Base-by-base conservation (phyloP, 2,329 filamentous ascomycete genomes). In the Talaromyces sp. region DNA sequence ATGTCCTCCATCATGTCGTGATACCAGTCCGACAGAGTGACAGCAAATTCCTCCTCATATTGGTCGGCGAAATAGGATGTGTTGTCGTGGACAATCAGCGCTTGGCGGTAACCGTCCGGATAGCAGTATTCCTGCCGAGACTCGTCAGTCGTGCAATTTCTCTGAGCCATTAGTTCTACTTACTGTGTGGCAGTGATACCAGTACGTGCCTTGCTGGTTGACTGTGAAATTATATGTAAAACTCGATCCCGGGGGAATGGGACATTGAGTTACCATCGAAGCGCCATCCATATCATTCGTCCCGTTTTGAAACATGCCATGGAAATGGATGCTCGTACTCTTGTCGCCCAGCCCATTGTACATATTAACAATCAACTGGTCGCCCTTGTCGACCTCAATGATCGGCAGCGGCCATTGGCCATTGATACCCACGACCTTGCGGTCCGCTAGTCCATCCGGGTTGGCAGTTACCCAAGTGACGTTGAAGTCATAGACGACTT, bases 251-350 rank as follows among this genome's bases (percentile, higher is more conserved):
- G 89, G 87, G 0, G 86, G 82, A 56, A 92, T 88, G 0, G 85
- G 83, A 67, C 88, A 90, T 72, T 91, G 89, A 0, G 85, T 89
- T 5, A 91, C 83, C 41, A 86, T 88, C 0, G 86, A 81, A 1
- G 89, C 85, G 0, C 90, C 91, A 71, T 94, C 90, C 88, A 92
- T 91, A 64, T 83, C 83, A 66, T 87, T 91, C 0, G 89, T 90
- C 11, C 89, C 89, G 69, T 91, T 91, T 73, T 92, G 90, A 72
- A 87, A 92, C 68, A 94, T 83, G 16, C 91, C 91, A 69, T 94
- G 91, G 74, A 90, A 93, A 73, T 94, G 91, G 5, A 93, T 81
- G 43, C 84, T 85, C 9, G 89, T 89, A 13, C 83, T 85, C 69
- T 85, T 75, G 69, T 92, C 90, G 13, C 81, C 79, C 0, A 90